A percentile compares a stretch with the other conserved stretches of the same genome.
phyloP scores from a whole-genome alignment of 2,329 filamentous ascomycete genomes.

The Monilinia vaccinii-corymbosi region DNA sequence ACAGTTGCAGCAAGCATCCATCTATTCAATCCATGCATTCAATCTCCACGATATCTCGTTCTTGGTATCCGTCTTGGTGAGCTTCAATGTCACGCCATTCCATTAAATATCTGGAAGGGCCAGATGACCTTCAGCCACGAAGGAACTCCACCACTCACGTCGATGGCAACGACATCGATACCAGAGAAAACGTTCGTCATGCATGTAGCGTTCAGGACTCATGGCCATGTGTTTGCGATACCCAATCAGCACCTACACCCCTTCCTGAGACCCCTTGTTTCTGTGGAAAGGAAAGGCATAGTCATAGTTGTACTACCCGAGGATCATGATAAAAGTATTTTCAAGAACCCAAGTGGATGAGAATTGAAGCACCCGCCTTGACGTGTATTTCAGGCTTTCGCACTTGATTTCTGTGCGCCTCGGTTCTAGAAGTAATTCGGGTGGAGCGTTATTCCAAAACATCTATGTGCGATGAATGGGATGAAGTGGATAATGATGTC shows the following conservation, averaged over 20 bases:
- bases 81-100: neutral
- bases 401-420: neutral
- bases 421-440: neutral
- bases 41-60: neutral
- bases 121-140: no score
- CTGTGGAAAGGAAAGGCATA: neutral
- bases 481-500: neutral
- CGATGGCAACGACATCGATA: no score
- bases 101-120: no score
- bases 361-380: neutral
- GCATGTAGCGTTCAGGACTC: neutral
- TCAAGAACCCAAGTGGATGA: neutral
- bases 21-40: no score
- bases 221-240: neutral
- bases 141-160: no score
- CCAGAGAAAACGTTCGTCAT: no score
- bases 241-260: neutral
- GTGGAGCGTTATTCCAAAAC: neutral
- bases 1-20: no score
- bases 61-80: neutral
- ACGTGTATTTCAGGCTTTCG: neutral
- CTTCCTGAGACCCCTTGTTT: neutral
- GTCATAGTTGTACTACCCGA: neutral
- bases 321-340: neutral
- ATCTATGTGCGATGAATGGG: neutral